A percentile compares a stretch with the other conserved stretches of the same genome.
Evolutionary conservation across 345 rosid species (phyloP).

Genomic region (Populus nigra): DNA sequence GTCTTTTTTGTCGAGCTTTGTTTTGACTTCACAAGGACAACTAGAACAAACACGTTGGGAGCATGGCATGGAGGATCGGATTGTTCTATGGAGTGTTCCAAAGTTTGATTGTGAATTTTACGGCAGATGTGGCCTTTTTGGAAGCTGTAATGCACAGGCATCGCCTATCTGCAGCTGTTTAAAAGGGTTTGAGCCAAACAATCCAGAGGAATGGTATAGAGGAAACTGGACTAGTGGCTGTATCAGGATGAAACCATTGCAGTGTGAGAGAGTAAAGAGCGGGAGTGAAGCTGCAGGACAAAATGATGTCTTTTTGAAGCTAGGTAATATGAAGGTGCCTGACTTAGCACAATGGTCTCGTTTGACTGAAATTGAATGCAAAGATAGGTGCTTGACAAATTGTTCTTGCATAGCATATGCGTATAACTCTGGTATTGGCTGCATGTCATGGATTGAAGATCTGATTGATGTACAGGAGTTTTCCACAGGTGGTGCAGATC

Average conservation of each 20-base stretch:
- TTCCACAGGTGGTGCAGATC: slow-evolving; percentile 9
- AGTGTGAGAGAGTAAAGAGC: slow-evolving; percentile 24
- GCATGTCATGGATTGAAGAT: slow-evolving; percentile 17
- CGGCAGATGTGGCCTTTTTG: slow-evolving; percentile 50
- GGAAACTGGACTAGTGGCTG: slow-evolving; percentile 54
- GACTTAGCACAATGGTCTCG: slow-evolving; percentile 28
- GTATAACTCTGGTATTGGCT: slow-evolving; percentile 10
- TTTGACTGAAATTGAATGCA: slow-evolving; percentile 14
- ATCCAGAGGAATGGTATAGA: slow-evolving; percentile 33
- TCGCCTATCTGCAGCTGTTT: slow-evolving; percentile 52
- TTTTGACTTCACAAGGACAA: slow-evolving; percentile 35
- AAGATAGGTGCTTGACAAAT: slow-evolving; percentile 22
- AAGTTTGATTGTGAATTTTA: slow-evolving; percentile 39
- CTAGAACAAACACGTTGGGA: slow-evolving; percentile 22
- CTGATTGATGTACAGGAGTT: slow-evolving; percentile 15
- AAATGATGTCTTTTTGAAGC: slow-evolving; percentile 42
- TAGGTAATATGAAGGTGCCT: slow-evolving; percentile 42
- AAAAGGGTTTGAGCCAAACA: slow-evolving; percentile 48
- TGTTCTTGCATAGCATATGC: slow-evolving; percentile 31
- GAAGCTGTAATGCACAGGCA: slow-evolving; percentile 22
- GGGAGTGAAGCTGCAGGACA: slow-evolving; percentile 21
- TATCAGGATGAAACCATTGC: slow-evolving; percentile 30
- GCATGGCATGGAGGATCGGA: slow-evolving; percentile 14
- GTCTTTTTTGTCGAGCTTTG: slow-evolving; percentile 10
- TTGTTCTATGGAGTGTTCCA: background rate